Evolutionary conservation across 306 rosid species (phyloP), one percentile per base, ranked within the genome.

Genomic region (Medicago lupulina): DNA sequence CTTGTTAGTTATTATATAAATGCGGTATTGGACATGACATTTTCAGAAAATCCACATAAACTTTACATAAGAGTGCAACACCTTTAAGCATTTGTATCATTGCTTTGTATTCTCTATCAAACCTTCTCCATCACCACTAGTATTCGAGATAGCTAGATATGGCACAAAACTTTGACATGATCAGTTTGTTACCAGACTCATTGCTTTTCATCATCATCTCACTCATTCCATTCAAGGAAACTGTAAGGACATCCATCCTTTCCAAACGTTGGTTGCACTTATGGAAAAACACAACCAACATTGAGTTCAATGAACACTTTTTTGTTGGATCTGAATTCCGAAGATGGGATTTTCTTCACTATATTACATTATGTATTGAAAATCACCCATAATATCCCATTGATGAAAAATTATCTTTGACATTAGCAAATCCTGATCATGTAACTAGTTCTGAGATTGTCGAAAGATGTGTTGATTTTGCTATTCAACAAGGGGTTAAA

Each of bases 151-250:
- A n/a, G 21, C 47, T 2, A 38, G 39, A 16, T 2, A 74, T 74
- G 78, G 4, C 31, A 7, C 16, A 11, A 14, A 61, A 17, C 36
- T n/a, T 17, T 50, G 71, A 80, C 11, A 10, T 4, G 17, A 46
- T 80, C 4, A 9, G 17, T 23, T 34, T 12, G 4, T 36, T 80
- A 19, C 76, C 64, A 7, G 62, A 67, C 2, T 1, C 64, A 18
- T 43, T 80, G 67, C 64, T 67, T 28, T 9, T 73, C 13, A 9
- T 0, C 21, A 73, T 80, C 19, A 44, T 80, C 15, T 80, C 80
- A 9, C 36, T 23, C 1, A 71, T 80, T 74, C 76, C 76, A 5
- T 67, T 80, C 67, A 80, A 67, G 15, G 80, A 80, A 16, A 76
- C 80, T 2, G 66, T 47, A 7, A 60, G 60, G 13, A 75, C 80